Conservation (phyloP, 2,329 filamentous ascomycete genomes). For the Xylogone sp. region DNA sequence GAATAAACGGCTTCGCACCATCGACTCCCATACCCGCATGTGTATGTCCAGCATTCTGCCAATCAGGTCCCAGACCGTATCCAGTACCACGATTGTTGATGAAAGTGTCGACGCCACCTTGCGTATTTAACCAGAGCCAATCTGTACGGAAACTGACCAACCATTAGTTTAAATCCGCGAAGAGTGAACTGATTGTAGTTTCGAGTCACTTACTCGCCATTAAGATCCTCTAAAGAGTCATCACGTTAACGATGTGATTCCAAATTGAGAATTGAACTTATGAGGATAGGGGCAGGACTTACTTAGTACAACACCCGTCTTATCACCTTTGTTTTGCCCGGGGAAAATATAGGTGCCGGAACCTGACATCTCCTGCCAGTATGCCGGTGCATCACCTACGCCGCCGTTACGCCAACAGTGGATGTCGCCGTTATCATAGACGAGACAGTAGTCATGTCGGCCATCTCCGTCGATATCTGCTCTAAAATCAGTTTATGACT, state of each 20-base stretch:
- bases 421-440: constrained; percentile 22
- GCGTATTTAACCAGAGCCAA: constrained; percentile 15
- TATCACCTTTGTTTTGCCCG: constrained; percentile 6
- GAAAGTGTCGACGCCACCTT: constrained; percentile 10
- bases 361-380: constrained; percentile 31
- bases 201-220: constrained; percentile 15
- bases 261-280: not conserved
- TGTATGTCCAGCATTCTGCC: constrained; percentile 5
- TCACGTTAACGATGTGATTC: constrained; percentile 8
- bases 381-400: constrained; percentile 22
- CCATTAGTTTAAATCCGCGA: not conserved
- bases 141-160: constrained; percentile 10
- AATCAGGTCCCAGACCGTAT: constrained; percentile 4
- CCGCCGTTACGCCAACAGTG: constrained; percentile 31
- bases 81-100: constrained; percentile 16
- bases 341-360: constrained; percentile 2
- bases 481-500: not conserved
- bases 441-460: constrained; percentile 29
- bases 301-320: constrained; percentile 4
- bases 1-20: not conserved
- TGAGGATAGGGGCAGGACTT: constrained; percentile 3
- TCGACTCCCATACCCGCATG: constrained; percentile 2
- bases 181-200: not conserved
- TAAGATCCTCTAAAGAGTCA: constrained; percentile 19
- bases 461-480: constrained; percentile 26